phyloP scores from a whole-genome alignment of 2,329 filamentous ascomycete species.

The Ophiobolus disseminans region DNA sequence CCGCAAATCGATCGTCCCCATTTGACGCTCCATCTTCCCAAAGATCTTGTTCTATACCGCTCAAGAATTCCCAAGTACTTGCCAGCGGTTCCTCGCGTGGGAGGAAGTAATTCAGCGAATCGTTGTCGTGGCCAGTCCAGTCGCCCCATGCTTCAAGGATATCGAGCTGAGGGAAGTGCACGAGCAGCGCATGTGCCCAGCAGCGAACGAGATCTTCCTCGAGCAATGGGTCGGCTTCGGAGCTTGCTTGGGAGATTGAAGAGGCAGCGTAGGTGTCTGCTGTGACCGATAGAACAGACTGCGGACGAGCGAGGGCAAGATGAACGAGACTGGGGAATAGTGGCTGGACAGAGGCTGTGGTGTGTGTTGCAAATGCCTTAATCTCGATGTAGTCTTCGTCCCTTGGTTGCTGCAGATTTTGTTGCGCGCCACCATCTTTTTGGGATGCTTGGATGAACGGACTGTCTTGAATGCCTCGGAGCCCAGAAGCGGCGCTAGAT shows the following conservation, averaged over 20 bases:
- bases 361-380: constrained; percentile 2
- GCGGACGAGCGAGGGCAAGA: constrained; percentile 38
- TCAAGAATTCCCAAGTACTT: constrained; percentile 44
- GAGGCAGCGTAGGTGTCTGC: constrained; percentile 23
- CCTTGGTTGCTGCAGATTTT: neutral
- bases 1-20: constrained; percentile 8
- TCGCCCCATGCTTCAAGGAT: constrained; percentile 46
- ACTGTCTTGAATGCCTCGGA: too few relatives aligned
- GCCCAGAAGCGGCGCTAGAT: constrained; percentile 13
- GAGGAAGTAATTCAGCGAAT: constrained; percentile 41
- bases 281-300: constrained; percentile 30
- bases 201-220: constrained; percentile 37
- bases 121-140: constrained; percentile 36
- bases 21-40: constrained; percentile 32
- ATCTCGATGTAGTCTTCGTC: neutral
- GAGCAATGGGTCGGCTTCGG: constrained; percentile 22
- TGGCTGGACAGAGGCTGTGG: constrained; percentile 6
- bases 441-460: neutral
- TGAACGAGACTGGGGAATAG: constrained; percentile 36
- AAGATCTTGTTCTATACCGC: constrained; percentile 42
- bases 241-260: constrained; percentile 13
- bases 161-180: constrained; percentile 39
- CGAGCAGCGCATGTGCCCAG: constrained; percentile 36
- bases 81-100: constrained; percentile 39
- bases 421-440: too few relatives aligned